Evolutionary conservation across 1,284 basidiomycete species (phyloP).

Genomic region (Lentinus polychrous): DNA sequence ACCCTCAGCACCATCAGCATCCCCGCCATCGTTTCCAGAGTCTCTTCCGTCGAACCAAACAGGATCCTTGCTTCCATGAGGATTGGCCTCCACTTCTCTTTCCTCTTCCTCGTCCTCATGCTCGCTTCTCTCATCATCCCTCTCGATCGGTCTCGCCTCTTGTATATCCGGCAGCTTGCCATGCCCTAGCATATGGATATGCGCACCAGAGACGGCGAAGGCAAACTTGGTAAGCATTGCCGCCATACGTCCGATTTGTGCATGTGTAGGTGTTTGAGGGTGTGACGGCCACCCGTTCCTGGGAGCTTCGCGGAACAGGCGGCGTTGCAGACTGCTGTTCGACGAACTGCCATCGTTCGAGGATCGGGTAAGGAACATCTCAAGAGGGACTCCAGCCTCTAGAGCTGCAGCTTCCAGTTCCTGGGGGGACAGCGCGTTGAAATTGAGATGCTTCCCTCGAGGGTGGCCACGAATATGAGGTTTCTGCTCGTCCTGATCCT

Average conservation of each 20-base stretch:
- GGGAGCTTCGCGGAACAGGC: slow-evolving; percentile 23
- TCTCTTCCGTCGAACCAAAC: not conserved
- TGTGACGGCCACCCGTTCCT: slow-evolving; percentile 19
- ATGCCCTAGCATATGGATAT: slow-evolving; percentile 16
- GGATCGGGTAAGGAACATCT: slow-evolving; percentile 28
- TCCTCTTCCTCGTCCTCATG: not conserved
- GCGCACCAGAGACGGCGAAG: slow-evolving; percentile 27
- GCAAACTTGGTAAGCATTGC: slow-evolving; percentile 42
- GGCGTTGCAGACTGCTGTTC: not conserved
- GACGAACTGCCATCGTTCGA: slow-evolving; percentile 4
- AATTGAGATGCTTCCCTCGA: slow-evolving; percentile 48
- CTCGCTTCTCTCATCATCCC: not conserved
- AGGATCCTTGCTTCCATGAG: not conserved
- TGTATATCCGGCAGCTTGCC: not conserved
- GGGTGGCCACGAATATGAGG: slow-evolving; percentile 20
- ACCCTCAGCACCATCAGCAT: not conserved
- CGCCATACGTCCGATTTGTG: slow-evolving; percentile 43
- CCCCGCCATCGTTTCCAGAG: not conserved
- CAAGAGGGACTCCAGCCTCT: slow-evolving; percentile 55
- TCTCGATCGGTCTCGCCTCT: too few species aligned
- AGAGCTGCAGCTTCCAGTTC: slow-evolving; percentile 54
- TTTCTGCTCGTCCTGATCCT: not conserved
- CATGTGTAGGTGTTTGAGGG: slow-evolving; percentile 21
- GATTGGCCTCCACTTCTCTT: not conserved
- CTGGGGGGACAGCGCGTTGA: slow-evolving; percentile 43